Evolutionary conservation across 805 yeast species (phyloP).

Genomic region (Spathaspora gorwiae): DNA sequence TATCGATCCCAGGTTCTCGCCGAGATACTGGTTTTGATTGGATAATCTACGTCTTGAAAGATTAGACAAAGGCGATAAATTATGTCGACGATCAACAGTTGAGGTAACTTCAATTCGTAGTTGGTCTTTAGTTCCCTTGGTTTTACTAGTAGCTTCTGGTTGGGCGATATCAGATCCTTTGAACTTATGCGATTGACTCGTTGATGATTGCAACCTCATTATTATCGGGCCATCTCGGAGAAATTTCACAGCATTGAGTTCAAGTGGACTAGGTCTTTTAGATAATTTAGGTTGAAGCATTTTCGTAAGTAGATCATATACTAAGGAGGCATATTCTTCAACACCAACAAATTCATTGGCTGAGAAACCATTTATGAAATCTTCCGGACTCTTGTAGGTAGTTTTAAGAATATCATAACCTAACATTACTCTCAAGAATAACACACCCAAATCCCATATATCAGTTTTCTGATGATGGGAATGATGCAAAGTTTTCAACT

Average conservation of each 20-base stretch:
- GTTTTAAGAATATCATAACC: conserved; percentile 60
- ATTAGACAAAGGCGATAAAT: neutral
- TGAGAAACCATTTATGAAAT: conserved; percentile 22
- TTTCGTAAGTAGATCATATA: conserved; percentile 60
- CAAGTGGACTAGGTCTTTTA: conserved; percentile 78
- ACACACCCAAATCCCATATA: conserved; percentile 87
- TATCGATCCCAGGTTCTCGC: neutral
- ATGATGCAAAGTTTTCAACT: conserved; percentile 44
- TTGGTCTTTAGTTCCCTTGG: no score
- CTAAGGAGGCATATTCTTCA: conserved; percentile 58
- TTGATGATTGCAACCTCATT: conserved; percentile 7
- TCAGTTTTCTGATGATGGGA: conserved; percentile 80
- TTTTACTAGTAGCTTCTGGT: neutral
- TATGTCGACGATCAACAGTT: neutral
- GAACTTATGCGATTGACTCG: conserved; percentile 7
- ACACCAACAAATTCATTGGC: conserved; percentile 47
- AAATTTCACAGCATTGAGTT: conserved; percentile 78
- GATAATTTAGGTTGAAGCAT: conserved; percentile 64
- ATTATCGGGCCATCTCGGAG: conserved; percentile 63
- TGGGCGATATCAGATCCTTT: neutral
- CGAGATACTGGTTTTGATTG: conserved; percentile 8
- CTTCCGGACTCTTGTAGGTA: conserved; percentile 45
- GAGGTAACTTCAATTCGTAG: neutral
- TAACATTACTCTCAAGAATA: conserved; percentile 45
- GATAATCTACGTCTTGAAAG: conserved; percentile 20